Conservation (phyloP, 2,329 filamentous ascomycete genomes). For the Fusarium chaquense region DNA sequence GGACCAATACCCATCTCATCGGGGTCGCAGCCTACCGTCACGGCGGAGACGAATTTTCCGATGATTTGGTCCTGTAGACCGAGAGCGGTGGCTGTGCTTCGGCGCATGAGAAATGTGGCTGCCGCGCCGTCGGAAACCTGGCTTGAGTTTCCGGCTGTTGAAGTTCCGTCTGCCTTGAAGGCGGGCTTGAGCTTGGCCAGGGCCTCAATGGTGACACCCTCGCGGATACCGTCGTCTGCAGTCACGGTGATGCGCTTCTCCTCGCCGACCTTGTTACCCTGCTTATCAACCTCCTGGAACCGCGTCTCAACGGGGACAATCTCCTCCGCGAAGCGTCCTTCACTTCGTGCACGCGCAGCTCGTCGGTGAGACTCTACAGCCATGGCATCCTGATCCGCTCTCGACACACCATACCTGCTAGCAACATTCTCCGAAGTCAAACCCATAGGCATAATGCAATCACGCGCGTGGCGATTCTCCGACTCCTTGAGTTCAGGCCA, state of each 20-base stretch:
- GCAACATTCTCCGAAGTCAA: conserved; percentile 92
- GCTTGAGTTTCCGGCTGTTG: conserved; percentile 86
- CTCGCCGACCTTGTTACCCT: conserved; percentile 66
- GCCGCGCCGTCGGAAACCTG: conserved; percentile 92
- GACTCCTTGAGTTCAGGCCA: conserved; percentile 80
- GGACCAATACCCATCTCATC: conserved; percentile 97
- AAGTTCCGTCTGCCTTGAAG: conserved; percentile 79
- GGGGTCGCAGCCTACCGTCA: conserved; percentile 81
- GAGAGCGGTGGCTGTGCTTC: conserved; percentile 80
- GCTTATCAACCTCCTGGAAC: conserved; percentile 73
- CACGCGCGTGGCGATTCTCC: conserved; percentile 74
- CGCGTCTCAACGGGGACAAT: conserved; percentile 83
- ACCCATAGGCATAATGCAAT: conserved; percentile 96
- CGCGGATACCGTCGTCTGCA: conserved; percentile 85
- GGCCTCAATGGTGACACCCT: conserved; percentile 74
- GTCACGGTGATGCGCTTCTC: conserved; percentile 74
- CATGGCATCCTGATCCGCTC: conserved; percentile 85
- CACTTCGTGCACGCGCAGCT: conserved; percentile 75
- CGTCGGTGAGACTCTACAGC: conserved; percentile 80
- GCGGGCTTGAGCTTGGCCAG: conserved; percentile 86
- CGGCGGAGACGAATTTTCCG: conserved; percentile 83
- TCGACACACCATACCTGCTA: conserved; percentile 75
- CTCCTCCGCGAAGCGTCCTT: conserved; percentile 79
- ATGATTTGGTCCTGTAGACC: conserved; percentile 78
- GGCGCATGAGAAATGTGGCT: conserved; percentile 84